Conservation (phyloP, 2,329 filamentous ascomycete species). For the Emmonsia crescens region DNA sequence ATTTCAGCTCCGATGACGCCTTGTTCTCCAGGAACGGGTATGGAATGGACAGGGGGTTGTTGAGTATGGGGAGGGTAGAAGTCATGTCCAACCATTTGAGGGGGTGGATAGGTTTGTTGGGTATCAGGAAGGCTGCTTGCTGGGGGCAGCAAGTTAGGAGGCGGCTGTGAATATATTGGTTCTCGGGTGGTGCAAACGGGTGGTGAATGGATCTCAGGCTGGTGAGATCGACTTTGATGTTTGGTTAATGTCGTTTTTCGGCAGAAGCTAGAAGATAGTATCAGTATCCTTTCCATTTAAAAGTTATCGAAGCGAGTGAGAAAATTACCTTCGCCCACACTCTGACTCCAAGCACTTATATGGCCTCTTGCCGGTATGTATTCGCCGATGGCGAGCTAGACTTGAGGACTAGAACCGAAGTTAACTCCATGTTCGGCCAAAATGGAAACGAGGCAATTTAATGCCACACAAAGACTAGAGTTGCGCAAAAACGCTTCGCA, state of each 20-base stretch:
- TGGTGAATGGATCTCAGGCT: slow-evolving; percentile 8
- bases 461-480: background rate
- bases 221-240: slow-evolving; percentile 15
- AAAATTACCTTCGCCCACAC: slow-evolving; percentile 15
- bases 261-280: slow-evolving; percentile 12
- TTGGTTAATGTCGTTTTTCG: slow-evolving; percentile 17
- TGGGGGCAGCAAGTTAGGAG: slow-evolving; percentile 1
- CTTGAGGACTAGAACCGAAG: slow-evolving; percentile 14
- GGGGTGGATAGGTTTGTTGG: slow-evolving; percentile 4
- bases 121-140: background rate
- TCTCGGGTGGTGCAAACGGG: slow-evolving; percentile 7
- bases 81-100: slow-evolving; percentile 5
- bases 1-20: slow-evolving; percentile 8
- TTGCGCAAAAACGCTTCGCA: background rate
- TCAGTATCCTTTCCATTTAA: background rate
- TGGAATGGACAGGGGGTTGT: slow-evolving; percentile 7
- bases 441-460: background rate
- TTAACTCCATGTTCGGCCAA: slow-evolving; percentile 5
- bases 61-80: slow-evolving; percentile 11
- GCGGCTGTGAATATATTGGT: slow-evolving; percentile 8
- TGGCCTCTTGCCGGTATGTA: slow-evolving; percentile 16
- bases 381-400: slow-evolving; percentile 16
- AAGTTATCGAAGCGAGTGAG: background rate
- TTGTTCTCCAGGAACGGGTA: slow-evolving; percentile 7
- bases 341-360: slow-evolving; percentile 15